phyloP scores from a whole-genome alignment of 805 yeast genomes.

The Candida sphagnicola region DNA sequence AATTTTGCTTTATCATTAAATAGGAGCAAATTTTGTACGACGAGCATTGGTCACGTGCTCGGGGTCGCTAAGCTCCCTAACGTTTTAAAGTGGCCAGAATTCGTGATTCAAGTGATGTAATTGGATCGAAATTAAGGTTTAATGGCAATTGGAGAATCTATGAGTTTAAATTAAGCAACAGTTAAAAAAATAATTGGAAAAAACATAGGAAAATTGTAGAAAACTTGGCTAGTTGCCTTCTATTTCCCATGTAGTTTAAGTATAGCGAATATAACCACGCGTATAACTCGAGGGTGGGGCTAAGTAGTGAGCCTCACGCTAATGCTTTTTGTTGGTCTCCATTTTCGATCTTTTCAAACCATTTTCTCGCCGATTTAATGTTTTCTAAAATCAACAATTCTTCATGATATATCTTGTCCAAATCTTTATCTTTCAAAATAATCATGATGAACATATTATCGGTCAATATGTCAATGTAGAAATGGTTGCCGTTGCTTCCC shows the following conservation, averaged over 20 bases:
- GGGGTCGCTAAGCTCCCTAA: no score
- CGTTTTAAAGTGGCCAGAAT: no score
- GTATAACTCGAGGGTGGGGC: no score
- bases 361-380: conserved; percentile 51
- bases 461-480: conserved; percentile 52
- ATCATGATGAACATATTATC: conserved; percentile 61
- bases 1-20: background rate
- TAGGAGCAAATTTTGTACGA: background rate
- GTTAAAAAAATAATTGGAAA: no score
- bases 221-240: no score
- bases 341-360: conserved; percentile 45
- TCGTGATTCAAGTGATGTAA: no score
- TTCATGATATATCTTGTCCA: conserved; percentile 24
- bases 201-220: no score
- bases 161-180: no score
- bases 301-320: background rate
- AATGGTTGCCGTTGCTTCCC: conserved; percentile 46
- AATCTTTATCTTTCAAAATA: conserved; percentile 43
- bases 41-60: background rate
- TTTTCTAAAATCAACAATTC: conserved; percentile 51
- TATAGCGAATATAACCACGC: no score
- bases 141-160: no score
- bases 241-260: no score
- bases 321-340: background rate
- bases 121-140: no score